phyloP scores from a whole-genome alignment of 1,139 yeast genomes.

The Diutina sp. region DNA sequence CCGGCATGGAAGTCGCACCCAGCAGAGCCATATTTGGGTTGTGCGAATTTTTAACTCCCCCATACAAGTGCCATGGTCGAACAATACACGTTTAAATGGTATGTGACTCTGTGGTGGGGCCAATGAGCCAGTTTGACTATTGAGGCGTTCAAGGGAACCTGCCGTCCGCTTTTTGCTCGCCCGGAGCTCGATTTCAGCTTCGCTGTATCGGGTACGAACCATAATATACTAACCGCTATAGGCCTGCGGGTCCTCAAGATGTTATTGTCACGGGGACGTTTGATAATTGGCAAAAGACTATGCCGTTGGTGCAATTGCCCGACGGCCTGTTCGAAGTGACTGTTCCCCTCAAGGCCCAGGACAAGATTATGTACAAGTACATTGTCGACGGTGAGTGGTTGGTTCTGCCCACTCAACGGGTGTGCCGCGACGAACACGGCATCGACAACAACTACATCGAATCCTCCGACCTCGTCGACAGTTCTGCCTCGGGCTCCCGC shows the following conservation, averaged over 20 bases:
- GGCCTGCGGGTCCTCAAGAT: constrained; percentile 68
- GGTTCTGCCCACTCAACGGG: constrained; percentile 31
- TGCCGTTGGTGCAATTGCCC: constrained; percentile 44
- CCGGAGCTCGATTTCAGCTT: background rate
- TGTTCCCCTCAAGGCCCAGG: constrained; percentile 34
- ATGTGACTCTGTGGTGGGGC: constrained; percentile 6
- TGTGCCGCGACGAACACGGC: constrained; percentile 37
- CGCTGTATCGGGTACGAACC: no score
- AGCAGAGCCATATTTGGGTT: background rate
- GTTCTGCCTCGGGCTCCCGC: constrained; percentile 8
- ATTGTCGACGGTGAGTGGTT: constrained; percentile 68
- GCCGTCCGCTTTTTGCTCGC: background rate
- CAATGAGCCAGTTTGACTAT: background rate
- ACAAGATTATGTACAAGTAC: constrained; percentile 47
- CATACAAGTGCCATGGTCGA: background rate
- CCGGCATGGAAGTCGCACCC: background rate
- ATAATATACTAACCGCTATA: constrained; percentile 7
- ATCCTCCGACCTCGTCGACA: constrained; percentile 21
- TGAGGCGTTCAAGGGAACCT: background rate
- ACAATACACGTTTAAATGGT: constrained; percentile 12
- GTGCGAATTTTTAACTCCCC: constrained; percentile 1
- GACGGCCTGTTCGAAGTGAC: constrained; percentile 50
- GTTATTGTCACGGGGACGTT: constrained; percentile 70
- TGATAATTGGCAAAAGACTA: constrained; percentile 57
- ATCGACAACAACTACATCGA: constrained; percentile 49